These are phyloP conservation scores for Galeopsis tetrahit DNA, from an alignment of 257 asterid species.

Conservation along the genomic window DNA sequence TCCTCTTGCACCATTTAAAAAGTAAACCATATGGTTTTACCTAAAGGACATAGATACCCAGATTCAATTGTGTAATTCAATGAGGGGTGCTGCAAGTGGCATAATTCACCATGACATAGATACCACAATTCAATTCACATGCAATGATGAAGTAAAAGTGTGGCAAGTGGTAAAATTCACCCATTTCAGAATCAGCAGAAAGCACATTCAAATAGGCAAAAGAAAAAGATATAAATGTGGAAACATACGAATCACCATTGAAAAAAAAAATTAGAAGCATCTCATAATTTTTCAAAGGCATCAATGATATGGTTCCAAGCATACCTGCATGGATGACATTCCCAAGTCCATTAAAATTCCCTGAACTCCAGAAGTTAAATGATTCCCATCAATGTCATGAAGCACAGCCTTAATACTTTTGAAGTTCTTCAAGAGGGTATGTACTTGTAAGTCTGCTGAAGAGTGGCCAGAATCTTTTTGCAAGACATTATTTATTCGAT, in stretches of 20 bases:
- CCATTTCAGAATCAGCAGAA: slow-evolving; percentile 7
- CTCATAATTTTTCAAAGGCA: not conserved
- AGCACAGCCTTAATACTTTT: slow-evolving; percentile 60
- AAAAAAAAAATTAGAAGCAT: slow-evolving; percentile 7
- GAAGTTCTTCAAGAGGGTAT: slow-evolving; percentile 69
- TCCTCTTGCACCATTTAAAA: not conserved
- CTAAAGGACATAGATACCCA: not conserved
- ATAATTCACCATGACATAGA: not conserved
- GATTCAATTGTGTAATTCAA: not conserved
- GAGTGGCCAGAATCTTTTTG: slow-evolving; percentile 38
- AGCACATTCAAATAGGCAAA: slow-evolving; percentile 9
- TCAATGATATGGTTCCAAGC: slow-evolving; percentile 15
- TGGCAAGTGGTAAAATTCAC: slow-evolving; percentile 8
- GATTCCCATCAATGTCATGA: slow-evolving; percentile 51
- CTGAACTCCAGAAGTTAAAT: slow-evolving; percentile 53
- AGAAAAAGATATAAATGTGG: not conserved
- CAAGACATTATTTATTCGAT: slow-evolving; percentile 48
- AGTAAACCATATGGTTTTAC: slow-evolving; percentile 13
- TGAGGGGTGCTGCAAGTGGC: not conserved
- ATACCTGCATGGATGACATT: slow-evolving; percentile 99
- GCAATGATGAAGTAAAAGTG: not conserved
- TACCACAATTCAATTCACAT: slow-evolving; percentile 1
- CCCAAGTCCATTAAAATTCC: slow-evolving; percentile 98
- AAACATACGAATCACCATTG: slow-evolving; percentile 2
- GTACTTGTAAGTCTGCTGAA: slow-evolving; percentile 52